Evolutionary conservation across 306 rosid species (phyloP).

Genomic region (Dryas octopetala): DNA sequence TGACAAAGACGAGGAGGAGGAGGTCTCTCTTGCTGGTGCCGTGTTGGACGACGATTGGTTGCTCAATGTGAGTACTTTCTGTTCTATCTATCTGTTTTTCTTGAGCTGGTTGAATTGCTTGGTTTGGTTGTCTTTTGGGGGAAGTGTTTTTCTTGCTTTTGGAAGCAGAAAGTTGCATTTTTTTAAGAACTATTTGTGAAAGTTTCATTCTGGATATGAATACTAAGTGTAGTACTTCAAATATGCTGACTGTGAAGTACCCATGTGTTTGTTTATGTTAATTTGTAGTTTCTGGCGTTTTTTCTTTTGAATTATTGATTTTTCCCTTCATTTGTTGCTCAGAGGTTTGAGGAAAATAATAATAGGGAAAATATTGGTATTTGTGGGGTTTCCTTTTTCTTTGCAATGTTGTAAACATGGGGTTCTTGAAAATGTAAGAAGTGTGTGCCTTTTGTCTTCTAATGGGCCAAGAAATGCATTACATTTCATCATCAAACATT

Average conservation of each 20-base stretch:
- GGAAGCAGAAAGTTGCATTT: neutral
- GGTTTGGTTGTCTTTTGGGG: neutral
- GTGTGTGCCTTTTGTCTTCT: neutral
- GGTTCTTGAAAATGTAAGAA: neutral
- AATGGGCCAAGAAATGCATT: neutral
- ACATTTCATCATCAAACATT: neutral
- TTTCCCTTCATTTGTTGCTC: neutral
- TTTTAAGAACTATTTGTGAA: slow-evolving; percentile 1
- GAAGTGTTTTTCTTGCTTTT: neutral
- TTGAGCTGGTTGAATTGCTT: slow-evolving; percentile 6
- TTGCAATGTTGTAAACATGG: too few species aligned
- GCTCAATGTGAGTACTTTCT: slow-evolving; percentile 53
- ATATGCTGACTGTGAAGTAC: neutral
- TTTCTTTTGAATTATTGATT: neutral
- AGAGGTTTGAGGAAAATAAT: neutral
- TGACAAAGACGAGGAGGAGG: slow-evolving; percentile 29
- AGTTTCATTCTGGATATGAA: neutral
- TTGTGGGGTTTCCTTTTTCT: neutral
- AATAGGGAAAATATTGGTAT: neutral
- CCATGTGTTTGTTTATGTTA: neutral
- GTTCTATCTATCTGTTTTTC: neutral
- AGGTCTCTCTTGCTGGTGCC: slow-evolving; percentile 24
- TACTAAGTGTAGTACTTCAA: neutral
- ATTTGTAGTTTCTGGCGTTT: neutral
- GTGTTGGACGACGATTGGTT: slow-evolving; percentile 41